These are phyloP conservation scores for Alternaria infectoria DNA, from an alignment of 2,329 filamentous ascomycete genomes.

Conservation along the genomic window DNA sequence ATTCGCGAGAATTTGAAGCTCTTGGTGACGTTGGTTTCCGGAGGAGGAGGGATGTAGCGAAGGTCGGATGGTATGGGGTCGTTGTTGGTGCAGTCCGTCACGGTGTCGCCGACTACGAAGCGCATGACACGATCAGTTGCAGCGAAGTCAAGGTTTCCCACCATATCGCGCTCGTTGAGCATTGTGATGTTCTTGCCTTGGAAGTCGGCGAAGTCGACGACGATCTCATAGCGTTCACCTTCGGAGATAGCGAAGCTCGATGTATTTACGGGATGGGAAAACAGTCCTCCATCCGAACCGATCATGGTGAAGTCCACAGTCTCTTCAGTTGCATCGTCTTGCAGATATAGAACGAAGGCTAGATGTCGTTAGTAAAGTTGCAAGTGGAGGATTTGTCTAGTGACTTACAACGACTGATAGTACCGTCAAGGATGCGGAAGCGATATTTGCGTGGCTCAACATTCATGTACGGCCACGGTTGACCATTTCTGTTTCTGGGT, in stretches of 20 bases:
- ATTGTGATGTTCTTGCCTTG: conserved; percentile 58
- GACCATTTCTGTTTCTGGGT: conserved; percentile 52
- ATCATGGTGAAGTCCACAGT: conserved; percentile 61
- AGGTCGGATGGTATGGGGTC: conserved; percentile 38
- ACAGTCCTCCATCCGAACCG: conserved; percentile 60
- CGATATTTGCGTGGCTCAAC: conserved; percentile 67
- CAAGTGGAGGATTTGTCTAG: not conserved
- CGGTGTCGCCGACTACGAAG: conserved; percentile 54
- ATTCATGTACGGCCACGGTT: conserved; percentile 64
- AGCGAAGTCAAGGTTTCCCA: conserved; percentile 57
- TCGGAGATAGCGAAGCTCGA: conserved; percentile 57
- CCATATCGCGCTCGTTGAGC: conserved; percentile 52
- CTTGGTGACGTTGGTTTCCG: conserved; percentile 20
- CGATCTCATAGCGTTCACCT: conserved; percentile 65
- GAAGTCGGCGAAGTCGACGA: conserved; percentile 62
- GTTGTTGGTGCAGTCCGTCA: conserved; percentile 27
- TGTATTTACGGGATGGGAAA: conserved; percentile 53
- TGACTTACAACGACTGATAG: conserved; percentile 31
- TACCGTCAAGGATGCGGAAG: conserved; percentile 59
- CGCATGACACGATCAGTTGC: conserved; percentile 51
- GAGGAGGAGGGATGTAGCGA: conserved; percentile 32
- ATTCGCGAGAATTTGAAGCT: conserved; percentile 42
- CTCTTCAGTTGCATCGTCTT: conserved; percentile 31
- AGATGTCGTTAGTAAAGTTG: conserved; percentile 15
- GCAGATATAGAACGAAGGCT: conserved; percentile 58